Base-by-base conservation (phyloP, 2,329 filamentous ascomycete genomes). In the Microdochium nivale region DNA sequence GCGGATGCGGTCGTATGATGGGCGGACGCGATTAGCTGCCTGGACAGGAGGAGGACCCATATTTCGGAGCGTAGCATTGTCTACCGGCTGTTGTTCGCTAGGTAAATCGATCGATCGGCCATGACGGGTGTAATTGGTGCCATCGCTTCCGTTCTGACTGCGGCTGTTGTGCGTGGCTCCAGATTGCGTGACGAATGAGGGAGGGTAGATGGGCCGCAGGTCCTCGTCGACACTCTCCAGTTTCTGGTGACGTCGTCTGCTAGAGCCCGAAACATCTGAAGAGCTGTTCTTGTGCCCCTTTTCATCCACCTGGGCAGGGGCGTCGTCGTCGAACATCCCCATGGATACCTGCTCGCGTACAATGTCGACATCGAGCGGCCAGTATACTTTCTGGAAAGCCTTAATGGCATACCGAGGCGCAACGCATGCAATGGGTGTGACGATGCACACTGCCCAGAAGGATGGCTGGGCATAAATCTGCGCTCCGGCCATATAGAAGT, bases 351-450 rank as follows among this genome's bases (percentile, higher is more conserved):
- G 90, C 69, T 99, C 94, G 48, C 94, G 89, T 62, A 99, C 84
- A 57, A 99, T 95, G 66, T 99, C 94, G 53, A 96, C 85, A 62
- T 99, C 94, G 59, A 87, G 86, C 3, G 94, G 94, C 68, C 87
- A 88, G 71, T 90, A 97, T 51, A 96, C 87, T 71, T 99, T 99
- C 68, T 97, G 94, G 49, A 94, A 71, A 30, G 85, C 77, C 72
- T 99, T 99, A 72, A 88, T 78, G 48, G 82, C 80, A 67, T 97
- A 96, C 25, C 94, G 85, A 11, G 94, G 94, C 53, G 95, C 83
- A 49, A 99, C 73, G 67, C 88, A 92, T 52, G 95, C 80, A 56
- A 90, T 78, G 1, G 90, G 82, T 2, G 88, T 90, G 52, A 96
- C 73, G 49, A 94, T 75, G 51, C 89, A 82, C 48, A 89, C 77